These are phyloP conservation scores for Mortierella hygrophila DNA, from an alignment of 192 early-diverging fungal genomes.

Conservation along the genomic window DNA sequence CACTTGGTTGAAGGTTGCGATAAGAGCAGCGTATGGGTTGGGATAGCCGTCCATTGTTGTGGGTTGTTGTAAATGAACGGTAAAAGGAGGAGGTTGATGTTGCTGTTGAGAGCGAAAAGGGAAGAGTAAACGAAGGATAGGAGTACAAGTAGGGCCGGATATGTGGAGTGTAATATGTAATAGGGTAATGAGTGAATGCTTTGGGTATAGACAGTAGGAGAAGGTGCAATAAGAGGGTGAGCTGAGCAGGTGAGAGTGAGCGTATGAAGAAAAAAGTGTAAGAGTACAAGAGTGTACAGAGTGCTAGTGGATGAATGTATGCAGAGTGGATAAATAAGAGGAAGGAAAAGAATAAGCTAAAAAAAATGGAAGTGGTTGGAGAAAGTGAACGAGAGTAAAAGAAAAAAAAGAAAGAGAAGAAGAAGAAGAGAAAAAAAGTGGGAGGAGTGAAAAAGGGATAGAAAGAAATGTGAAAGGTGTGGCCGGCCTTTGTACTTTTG, in stretches of 20 bases:
- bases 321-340: not conserved
- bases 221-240: not conserved
- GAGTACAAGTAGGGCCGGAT: too few relatives aligned
- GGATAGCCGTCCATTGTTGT: constrained; percentile 40
- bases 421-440: not conserved
- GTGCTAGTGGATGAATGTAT: too few relatives aligned
- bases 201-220: not conserved
- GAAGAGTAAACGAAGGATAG: not conserved
- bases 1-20: constrained; percentile 50
- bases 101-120: not conserved
- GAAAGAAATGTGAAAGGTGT: not conserved
- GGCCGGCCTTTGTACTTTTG: not conserved
- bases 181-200: not conserved
- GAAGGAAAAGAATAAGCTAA: not conserved
- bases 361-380: not conserved
- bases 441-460: not conserved
- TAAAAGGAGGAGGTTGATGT: not conserved
- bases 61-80: not conserved
- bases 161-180: not conserved
- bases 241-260: not conserved
- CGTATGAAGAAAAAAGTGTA: not conserved
- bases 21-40: constrained; percentile 48
- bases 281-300: too few relatives aligned
- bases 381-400: too few relatives aligned
- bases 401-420: not conserved